Conservation (phyloP, 2,329 filamentous ascomycete genomes). For the Colletotrichum siamense region DNA sequence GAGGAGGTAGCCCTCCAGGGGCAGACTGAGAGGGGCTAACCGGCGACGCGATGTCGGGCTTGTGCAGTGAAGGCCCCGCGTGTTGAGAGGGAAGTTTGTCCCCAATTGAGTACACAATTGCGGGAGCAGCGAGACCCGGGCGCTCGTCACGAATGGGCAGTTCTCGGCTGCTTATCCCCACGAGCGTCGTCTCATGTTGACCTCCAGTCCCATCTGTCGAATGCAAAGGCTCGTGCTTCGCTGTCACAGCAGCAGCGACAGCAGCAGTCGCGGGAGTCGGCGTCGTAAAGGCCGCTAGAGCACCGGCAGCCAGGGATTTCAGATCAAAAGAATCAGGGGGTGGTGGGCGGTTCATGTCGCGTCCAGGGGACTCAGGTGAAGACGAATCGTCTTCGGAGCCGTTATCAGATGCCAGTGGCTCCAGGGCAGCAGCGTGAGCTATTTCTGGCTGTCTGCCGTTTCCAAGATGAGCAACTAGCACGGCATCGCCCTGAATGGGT, state of each 20-base stretch:
- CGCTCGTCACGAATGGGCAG: constrained; percentile 40
- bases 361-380: constrained; percentile 14
- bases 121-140: constrained; percentile 9
- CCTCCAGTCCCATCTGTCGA: background rate
- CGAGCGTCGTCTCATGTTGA: background rate
- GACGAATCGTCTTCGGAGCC: constrained; percentile 19
- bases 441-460: constrained; percentile 70
- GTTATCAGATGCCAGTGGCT: constrained; percentile 49
- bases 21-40: constrained; percentile 13
- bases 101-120: constrained; percentile 5
- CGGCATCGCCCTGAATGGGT: constrained; percentile 67
- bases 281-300: constrained; percentile 31
- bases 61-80: background rate
- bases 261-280: constrained; percentile 16
- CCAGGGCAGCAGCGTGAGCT: constrained; percentile 59
- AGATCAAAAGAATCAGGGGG: constrained; percentile 27
- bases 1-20: constrained; percentile 38
- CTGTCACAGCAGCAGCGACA: constrained; percentile 22
- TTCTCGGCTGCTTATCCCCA: constrained; percentile 29
- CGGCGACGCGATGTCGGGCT: constrained; percentile 4
- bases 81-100: constrained; percentile 5
- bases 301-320: constrained; percentile 35
- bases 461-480: constrained; percentile 70
- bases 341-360: background rate
- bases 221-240: background rate